Evolutionary conservation across 768 basidiomycete genomes (phyloP).

Genomic region (Naematelia aurantialba): DNA sequence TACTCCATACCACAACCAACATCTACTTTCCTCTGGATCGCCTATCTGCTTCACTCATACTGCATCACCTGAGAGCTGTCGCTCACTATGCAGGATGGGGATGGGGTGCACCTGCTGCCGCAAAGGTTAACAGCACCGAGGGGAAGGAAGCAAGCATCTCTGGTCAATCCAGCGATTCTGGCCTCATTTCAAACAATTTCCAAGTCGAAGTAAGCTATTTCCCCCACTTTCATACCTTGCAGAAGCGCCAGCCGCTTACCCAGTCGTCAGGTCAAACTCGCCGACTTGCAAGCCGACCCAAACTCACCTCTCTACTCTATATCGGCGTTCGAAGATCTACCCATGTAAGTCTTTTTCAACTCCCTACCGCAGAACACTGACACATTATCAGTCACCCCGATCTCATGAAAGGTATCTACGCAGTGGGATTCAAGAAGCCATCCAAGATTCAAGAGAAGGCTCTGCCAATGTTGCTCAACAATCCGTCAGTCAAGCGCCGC

Average conservation of each 20-base stretch:
- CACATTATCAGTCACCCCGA: slow-evolving; percentile 70
- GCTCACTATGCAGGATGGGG: background rate
- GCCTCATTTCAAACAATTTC: slow-evolving; percentile 37
- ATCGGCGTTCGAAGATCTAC: slow-evolving; percentile 92
- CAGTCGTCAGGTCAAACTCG: slow-evolving; percentile 73
- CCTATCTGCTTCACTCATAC: too few relatives aligned
- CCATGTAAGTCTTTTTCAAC: slow-evolving; percentile 62
- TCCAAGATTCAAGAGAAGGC: slow-evolving; percentile 99
- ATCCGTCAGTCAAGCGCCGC: slow-evolving; percentile 66
- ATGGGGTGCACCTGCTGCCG: background rate
- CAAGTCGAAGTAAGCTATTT: slow-evolving; percentile 35
- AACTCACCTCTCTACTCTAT: slow-evolving; percentile 92
- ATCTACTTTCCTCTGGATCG: too few relatives aligned
- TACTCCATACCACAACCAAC: background rate
- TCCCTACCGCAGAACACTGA: slow-evolving; percentile 8
- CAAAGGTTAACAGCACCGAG: background rate
- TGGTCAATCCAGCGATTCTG: slow-evolving; percentile 15
- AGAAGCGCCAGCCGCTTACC: background rate
- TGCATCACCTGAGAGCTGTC: background rate
- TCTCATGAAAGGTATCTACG: slow-evolving; percentile 87
- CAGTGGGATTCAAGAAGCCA: slow-evolving; percentile 93
- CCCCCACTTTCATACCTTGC: too few relatives aligned
- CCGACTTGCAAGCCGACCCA: slow-evolving; percentile 91
- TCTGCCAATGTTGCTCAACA: slow-evolving; percentile 77
- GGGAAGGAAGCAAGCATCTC: slow-evolving; percentile 4